Base-by-base conservation (phyloP, 1,139 yeast species). In the Hemisphaericaspora lyxosophila region DNA sequence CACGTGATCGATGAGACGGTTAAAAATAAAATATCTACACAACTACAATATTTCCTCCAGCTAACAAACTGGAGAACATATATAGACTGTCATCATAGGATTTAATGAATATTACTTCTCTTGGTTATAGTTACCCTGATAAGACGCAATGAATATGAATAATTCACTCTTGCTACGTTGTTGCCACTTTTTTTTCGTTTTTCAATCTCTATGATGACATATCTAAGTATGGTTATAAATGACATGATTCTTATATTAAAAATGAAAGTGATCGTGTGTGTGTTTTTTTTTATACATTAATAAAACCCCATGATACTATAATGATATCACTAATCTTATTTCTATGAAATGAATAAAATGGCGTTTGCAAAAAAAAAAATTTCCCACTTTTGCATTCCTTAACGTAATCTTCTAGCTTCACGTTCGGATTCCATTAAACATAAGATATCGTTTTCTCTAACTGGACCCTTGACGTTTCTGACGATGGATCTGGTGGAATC, bases 401-500 rank as follows among this genome's bases (percentile, higher is more conserved):
- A 71, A 68, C 77, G 76, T 60, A 71, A 71, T 69, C 77, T 70
- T 78, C 94, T 85, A 66, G 97, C 98, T 82, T 92, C 97, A 84
- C 97, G 92, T 82, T 92, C 97, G 61, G 97, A 92, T 81, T 92
- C 97, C 96, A 92, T 92, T 73, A 92, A 83, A 74, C 96, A 92
- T 73, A 92, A 85, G 76, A 92, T 88, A 75, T 92, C 98, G 78
- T 90, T 88, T 78, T 90, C 97, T 80, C 97, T 88, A 72, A 90
- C 97, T 74, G 98, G 97, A 66, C 98, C 98, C 80, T 84, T 92
- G 75, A 92, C 98, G 83, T 92, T 92, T 85, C 98, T 89, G 81
- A 92, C 97, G 68, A 92, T 90, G 67, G 96, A 86, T 84, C 97
- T 89, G 73, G 96, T 79, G 64, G 95, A 78, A 73, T 92, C 97